Conservation (phyloP, 805 yeast genomes). For the Sugiyamaella valdiviana region DNA sequence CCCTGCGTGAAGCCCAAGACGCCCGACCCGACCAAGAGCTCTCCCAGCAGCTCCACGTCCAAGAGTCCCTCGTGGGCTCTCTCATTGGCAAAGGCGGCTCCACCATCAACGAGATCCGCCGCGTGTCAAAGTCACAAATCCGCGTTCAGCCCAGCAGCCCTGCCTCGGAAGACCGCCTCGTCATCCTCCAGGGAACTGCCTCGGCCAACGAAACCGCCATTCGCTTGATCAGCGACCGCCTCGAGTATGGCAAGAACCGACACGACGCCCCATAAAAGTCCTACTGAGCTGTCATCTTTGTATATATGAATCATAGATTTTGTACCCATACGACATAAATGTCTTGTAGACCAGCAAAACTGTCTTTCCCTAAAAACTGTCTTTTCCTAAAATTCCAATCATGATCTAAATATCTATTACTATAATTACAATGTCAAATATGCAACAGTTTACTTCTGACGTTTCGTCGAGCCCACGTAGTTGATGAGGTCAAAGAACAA, state of each 20-base stretch:
- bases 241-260: conserved; percentile 57
- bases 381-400: too few relatives aligned
- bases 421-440: neutral
- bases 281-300: neutral
- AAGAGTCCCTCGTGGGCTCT: conserved; percentile 67
- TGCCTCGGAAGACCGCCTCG: conserved; percentile 48
- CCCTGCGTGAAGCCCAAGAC: neutral
- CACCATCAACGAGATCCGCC: conserved; percentile 65
- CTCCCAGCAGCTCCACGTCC: conserved; percentile 55
- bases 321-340: neutral
- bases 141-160: conserved; percentile 50
- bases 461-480: conserved; percentile 59
- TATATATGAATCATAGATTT: too few relatives aligned
- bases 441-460: neutral
- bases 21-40: neutral
- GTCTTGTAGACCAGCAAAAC: neutral
- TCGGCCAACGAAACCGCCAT: conserved; percentile 68
- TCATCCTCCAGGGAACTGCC: conserved; percentile 62
- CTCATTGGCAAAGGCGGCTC: conserved; percentile 79
- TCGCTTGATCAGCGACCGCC: conserved; percentile 62
- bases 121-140: conserved; percentile 65
- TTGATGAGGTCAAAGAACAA: conserved; percentile 73
- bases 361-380: too few relatives aligned
- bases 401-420: too few relatives aligned
- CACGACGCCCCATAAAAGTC: conserved; percentile 2